Percentiles rank a stretch among this genome's conserved stretches.
Evolutionary conservation across 192 early-diverging fungal genomes (phyloP).

Genomic region (Coemansia sp.): DNA sequence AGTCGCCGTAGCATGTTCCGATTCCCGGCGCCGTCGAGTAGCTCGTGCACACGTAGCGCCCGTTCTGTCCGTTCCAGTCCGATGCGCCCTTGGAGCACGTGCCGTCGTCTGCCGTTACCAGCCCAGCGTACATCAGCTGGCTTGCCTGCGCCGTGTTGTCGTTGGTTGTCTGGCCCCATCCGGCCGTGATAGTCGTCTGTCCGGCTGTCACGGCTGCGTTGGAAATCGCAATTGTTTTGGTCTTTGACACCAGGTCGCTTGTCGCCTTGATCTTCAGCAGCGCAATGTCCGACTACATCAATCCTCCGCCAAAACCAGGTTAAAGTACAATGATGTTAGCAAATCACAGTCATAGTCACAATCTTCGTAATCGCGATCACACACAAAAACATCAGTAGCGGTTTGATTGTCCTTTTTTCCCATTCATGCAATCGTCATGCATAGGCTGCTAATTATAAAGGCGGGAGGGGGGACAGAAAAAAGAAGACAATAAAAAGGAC

Average conservation of each 20-base stretch:
- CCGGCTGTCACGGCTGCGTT: slow-evolving; percentile 22
- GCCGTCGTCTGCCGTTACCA: slow-evolving; percentile 31
- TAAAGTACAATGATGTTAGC: neutral
- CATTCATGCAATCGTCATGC: too few species aligned
- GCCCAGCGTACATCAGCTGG: slow-evolving; percentile 35
- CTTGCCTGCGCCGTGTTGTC: slow-evolving; percentile 30
- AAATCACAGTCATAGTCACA: neutral
- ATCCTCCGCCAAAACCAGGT: neutral
- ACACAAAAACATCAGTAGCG: too few species aligned
- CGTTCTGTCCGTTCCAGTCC: slow-evolving; percentile 43
- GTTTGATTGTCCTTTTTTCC: too few species aligned
- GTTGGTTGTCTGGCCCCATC: slow-evolving; percentile 50
- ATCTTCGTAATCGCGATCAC: too few species aligned
- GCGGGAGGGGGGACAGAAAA: neutral
- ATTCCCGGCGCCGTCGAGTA: slow-evolving; percentile 38
- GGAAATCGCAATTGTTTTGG: slow-evolving; percentile 27
- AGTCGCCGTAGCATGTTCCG: slow-evolving; percentile 56
- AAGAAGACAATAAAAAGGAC: neutral
- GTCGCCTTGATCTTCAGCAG: slow-evolving; percentile 41
- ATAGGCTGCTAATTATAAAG: too few species aligned
- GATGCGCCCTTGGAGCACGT: slow-evolving; percentile 27
- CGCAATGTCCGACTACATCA: slow-evolving; percentile 50
- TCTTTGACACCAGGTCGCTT: slow-evolving; percentile 26
- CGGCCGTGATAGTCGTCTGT: slow-evolving; percentile 33
- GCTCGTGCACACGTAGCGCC: slow-evolving; percentile 48